Percentiles rank a stretch among this genome's conserved stretches.
phyloP scores from a whole-genome alignment of 2,329 filamentous ascomycete species.

The Aureobasidium sp. region DNA sequence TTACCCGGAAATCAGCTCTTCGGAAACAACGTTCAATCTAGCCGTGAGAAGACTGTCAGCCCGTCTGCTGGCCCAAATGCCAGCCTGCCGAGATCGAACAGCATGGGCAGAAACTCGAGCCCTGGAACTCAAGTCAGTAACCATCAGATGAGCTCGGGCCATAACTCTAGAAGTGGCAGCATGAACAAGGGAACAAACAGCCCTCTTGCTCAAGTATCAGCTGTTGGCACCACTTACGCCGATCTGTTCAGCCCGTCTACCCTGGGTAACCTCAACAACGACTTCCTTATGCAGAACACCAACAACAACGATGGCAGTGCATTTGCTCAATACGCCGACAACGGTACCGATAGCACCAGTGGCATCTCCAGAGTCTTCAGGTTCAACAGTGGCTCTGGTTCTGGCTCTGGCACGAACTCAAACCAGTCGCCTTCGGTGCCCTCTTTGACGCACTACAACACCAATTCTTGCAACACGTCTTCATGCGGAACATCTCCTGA shows the following conservation, averaged over 20 bases:
- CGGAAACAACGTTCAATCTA: constrained; percentile 18
- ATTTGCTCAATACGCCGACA: constrained; percentile 23
- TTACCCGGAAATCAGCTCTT: constrained; percentile 51
- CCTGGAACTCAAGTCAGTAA: constrained; percentile 1
- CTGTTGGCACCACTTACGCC: constrained; percentile 35
- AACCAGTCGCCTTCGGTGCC: constrained; percentile 45
- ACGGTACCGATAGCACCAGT: constrained; percentile 35
- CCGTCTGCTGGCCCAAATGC: background rate
- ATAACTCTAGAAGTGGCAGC: constrained; percentile 12
- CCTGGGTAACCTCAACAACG: constrained; percentile 32
- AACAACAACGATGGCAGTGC: constrained; percentile 12
- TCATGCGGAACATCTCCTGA: constrained; percentile 67
- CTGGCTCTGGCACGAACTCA: constrained; percentile 35
- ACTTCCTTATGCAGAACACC: constrained; percentile 16
- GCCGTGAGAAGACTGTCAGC: constrained; percentile 6
- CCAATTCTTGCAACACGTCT: constrained; percentile 55
- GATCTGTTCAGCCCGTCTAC: constrained; percentile 54
- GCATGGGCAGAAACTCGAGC: background rate
- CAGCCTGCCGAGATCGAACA: constrained; percentile 2
- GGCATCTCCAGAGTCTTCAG: constrained; percentile 41
- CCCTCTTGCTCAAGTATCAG: constrained; percentile 27
- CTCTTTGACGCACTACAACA: constrained; percentile 43
- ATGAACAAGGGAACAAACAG: constrained; percentile 17
- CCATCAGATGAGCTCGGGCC: background rate
- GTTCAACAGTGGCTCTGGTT: constrained; percentile 40